Percentiles rank a stretch among this genome's conserved stretches.
phyloP scores from a whole-genome alignment of 192 early-diverging fungal species.

The Coemansia sp. region DNA sequence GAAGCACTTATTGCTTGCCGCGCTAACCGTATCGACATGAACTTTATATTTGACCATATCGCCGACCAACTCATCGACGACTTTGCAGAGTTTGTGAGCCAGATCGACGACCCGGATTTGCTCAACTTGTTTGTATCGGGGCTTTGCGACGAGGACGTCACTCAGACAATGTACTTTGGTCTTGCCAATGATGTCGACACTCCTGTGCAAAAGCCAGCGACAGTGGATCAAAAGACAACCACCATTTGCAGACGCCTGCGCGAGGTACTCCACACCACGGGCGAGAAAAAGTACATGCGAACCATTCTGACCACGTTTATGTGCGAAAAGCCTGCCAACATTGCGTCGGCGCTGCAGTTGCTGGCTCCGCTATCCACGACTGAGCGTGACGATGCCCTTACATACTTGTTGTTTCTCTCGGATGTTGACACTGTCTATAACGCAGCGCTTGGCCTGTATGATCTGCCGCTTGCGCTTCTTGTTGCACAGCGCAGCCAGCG shows the following conservation, averaged over 20 bases:
- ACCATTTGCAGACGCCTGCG: conserved; percentile 72
- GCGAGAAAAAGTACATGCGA: conserved; percentile 66
- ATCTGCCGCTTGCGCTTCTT: conserved; percentile 88
- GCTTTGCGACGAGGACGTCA: conserved; percentile 84
- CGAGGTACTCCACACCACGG: conserved; percentile 56
- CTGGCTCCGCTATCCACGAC: conserved; percentile 55
- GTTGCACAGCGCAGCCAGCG: conserved; percentile 97
- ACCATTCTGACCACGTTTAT: conserved; percentile 86
- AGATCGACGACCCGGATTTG: conserved; percentile 80
- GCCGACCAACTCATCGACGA: conserved; percentile 70
- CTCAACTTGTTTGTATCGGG: conserved; percentile 89
- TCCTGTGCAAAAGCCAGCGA: not conserved
- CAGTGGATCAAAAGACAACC: conserved; percentile 66
- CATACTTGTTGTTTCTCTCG: conserved; percentile 90
- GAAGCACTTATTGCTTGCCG: conserved; percentile 83
- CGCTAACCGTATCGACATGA: conserved; percentile 91
- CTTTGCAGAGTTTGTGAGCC: conserved; percentile 70
- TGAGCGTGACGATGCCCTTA: conserved; percentile 82
- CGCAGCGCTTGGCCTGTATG: conserved; percentile 92
- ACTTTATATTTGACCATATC: conserved; percentile 83
- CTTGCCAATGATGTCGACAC: conserved; percentile 3
- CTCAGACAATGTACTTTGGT: conserved; percentile 74
- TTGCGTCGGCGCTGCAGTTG: conserved; percentile 75
- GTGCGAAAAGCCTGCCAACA: conserved; percentile 75
- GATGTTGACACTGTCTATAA: conserved; percentile 88